Evolutionary conservation across 371 early-diverging fungal species (phyloP).

Genomic region (Coemansia sp.): DNA sequence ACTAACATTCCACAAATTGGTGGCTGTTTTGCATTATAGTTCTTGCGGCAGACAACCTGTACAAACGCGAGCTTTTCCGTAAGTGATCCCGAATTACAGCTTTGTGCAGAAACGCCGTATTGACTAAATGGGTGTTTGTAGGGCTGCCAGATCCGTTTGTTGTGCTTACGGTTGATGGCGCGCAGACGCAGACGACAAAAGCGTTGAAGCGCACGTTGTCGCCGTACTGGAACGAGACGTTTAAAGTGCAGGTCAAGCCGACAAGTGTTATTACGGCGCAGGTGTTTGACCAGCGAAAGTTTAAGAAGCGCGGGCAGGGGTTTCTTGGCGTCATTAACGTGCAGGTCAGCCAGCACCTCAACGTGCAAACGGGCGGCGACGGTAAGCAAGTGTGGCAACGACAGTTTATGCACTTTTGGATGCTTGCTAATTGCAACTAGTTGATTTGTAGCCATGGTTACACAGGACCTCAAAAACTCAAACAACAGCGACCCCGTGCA

Average conservation of each 20-base stretch:
- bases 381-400: constrained; percentile 51
- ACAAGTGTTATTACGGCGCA: constrained; percentile 85
- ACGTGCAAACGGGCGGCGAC: constrained; percentile 64
- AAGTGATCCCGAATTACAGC: constrained; percentile 48
- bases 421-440: not conserved
- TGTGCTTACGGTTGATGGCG: constrained; percentile 87
- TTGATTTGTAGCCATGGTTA: constrained; percentile 70
- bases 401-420: too few relatives aligned
- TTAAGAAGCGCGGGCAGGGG: constrained; percentile 88
- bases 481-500: constrained; percentile 78
- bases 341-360: constrained; percentile 75
- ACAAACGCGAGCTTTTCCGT: constrained; percentile 90
- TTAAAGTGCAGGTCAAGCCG: constrained; percentile 50
- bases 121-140: constrained; percentile 12
- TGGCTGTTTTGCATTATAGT: constrained; percentile 53
- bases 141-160: constrained; percentile 77
- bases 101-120: not conserved
- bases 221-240: constrained; percentile 80
- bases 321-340: constrained; percentile 92
- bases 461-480: constrained; percentile 79
- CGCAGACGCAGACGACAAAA: constrained; percentile 77
- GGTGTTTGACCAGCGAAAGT: constrained; percentile 94
- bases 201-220: constrained; percentile 74
- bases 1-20: constrained; percentile 2
- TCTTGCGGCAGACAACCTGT: constrained; percentile 88